phyloP scores from a whole-genome alignment of 345 rosid genomes.

The Populus nigra region DNA sequence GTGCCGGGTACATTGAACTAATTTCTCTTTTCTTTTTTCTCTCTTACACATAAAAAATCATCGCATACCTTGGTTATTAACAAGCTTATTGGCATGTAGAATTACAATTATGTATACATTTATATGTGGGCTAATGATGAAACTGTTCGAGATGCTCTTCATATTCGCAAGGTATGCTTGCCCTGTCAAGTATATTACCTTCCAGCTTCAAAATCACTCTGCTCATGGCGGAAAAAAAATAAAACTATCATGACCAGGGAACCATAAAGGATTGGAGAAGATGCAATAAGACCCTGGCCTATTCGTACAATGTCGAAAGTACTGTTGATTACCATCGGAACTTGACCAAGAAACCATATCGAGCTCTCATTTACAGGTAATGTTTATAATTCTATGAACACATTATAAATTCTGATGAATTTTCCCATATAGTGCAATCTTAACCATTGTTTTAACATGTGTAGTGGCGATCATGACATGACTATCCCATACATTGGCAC shows the following conservation, averaged over 20 bases:
- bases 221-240: too few relatives aligned
- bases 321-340: constrained; percentile 18
- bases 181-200: not conserved
- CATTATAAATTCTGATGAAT: too few relatives aligned
- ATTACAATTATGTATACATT: constrained; percentile 7
- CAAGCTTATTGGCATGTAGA: not conserved
- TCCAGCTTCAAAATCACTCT: not conserved
- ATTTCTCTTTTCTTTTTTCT: not conserved
- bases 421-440: not conserved
- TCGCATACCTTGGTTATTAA: not conserved
- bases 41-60: too few relatives aligned
- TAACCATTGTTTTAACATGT: not conserved
- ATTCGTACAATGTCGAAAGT: constrained; percentile 7
- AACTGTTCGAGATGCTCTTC: constrained; percentile 31
- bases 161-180: constrained; percentile 25
- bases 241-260: constrained; percentile 15
- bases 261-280: constrained; percentile 20
- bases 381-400: too few relatives aligned
- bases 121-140: constrained; percentile 30
- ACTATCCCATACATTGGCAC: constrained; percentile 26
- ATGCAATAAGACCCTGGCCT: constrained; percentile 25
- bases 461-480: constrained; percentile 43
- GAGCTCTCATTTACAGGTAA: constrained; percentile 27
- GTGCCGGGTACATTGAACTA: constrained; percentile 31
- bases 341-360: constrained; percentile 20